A percentile compares a stretch with the other conserved stretches of the same genome.
phyloP scores from a whole-genome alignment of 164 flowering plant species.

The Protea cynaroides region DNA sequence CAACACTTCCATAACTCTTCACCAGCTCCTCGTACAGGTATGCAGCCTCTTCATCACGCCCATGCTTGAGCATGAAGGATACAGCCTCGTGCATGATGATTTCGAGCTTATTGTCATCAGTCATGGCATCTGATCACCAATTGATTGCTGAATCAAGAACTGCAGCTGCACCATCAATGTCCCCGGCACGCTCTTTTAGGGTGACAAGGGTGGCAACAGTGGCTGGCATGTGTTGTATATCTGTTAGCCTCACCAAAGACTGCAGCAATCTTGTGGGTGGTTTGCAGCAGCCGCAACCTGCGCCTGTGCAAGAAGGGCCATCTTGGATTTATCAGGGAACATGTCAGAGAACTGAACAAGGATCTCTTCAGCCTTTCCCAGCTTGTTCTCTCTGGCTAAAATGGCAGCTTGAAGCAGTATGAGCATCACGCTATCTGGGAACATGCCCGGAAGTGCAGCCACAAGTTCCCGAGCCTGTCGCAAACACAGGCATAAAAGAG shows the following conservation, averaged over 20 bases:
- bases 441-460: slow-evolving; percentile 48
- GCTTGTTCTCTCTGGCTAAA: slow-evolving; percentile 78
- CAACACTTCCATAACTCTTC: slow-evolving; percentile 59
- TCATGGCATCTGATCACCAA: slow-evolving; percentile 84
- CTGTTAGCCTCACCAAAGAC: slow-evolving; percentile 71
- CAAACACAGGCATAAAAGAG: neutral
- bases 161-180: slow-evolving; percentile 65
- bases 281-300: slow-evolving; percentile 88
- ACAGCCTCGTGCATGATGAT: slow-evolving; percentile 80
- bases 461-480: slow-evolving; percentile 87
- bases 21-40: slow-evolving; percentile 61
- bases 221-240: slow-evolving; percentile 95
- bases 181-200: slow-evolving; percentile 79
- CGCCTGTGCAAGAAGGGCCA: slow-evolving; percentile 68
- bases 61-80: slow-evolving; percentile 83
- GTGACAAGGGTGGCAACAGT: slow-evolving; percentile 88
- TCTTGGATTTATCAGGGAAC: slow-evolving; percentile 55
- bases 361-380: slow-evolving; percentile 77
- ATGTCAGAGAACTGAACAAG: slow-evolving; percentile 54
- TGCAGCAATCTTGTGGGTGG: slow-evolving; percentile 68
- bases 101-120: slow-evolving; percentile 60
- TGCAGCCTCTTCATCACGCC: slow-evolving; percentile 69
- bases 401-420: slow-evolving; percentile 85
- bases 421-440: slow-evolving; percentile 58
- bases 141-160: slow-evolving; percentile 66